These are phyloP conservation scores for Leccinum fallax DNA, from an alignment of 1,284 basidiomycete genomes.

Conservation along the genomic window DNA sequence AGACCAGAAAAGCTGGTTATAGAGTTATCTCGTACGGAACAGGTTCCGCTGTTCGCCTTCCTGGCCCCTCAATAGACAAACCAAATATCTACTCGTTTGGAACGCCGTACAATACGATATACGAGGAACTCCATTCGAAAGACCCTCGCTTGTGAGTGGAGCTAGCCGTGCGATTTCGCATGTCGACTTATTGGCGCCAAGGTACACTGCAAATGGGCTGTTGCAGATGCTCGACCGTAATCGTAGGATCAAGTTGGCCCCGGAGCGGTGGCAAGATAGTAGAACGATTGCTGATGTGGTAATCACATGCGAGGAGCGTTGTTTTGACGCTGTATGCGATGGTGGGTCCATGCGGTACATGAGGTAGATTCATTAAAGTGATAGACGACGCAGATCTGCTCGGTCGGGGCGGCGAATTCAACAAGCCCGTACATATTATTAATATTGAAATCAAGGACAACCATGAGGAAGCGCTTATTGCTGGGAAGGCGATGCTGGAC, in stretches of 20 bases:
- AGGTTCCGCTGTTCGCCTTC: slow-evolving; percentile 94
- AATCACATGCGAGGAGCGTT: slow-evolving; percentile 98
- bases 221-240: slow-evolving; percentile 98
- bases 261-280: slow-evolving; percentile 96
- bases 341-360: slow-evolving; percentile 53
- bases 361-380: slow-evolving; percentile 11
- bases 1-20: slow-evolving; percentile 78
- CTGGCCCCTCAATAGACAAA: slow-evolving; percentile 95
- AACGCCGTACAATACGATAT: slow-evolving; percentile 97
- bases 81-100: slow-evolving; percentile 98
- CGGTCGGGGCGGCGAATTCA: slow-evolving; percentile 87
- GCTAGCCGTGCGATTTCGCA: neutral
- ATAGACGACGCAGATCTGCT: slow-evolving; percentile 71
- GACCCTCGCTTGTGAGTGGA: slow-evolving; percentile 79
- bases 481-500: slow-evolving; percentile 94
- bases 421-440: slow-evolving; percentile 93
- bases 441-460: slow-evolving; percentile 99
- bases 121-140: slow-evolving; percentile 87
- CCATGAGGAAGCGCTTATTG: slow-evolving; percentile 96
- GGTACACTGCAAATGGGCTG: slow-evolving; percentile 96
- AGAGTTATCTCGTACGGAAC: slow-evolving; percentile 95
- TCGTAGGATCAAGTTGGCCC: slow-evolving; percentile 87
- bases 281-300: slow-evolving; percentile 90
- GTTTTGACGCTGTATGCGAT: slow-evolving; percentile 98
- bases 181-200: slow-evolving; percentile 37